Base-by-base conservation (phyloP, 176 grass and related monocot species). In the Lolium multiflorum region DNA sequence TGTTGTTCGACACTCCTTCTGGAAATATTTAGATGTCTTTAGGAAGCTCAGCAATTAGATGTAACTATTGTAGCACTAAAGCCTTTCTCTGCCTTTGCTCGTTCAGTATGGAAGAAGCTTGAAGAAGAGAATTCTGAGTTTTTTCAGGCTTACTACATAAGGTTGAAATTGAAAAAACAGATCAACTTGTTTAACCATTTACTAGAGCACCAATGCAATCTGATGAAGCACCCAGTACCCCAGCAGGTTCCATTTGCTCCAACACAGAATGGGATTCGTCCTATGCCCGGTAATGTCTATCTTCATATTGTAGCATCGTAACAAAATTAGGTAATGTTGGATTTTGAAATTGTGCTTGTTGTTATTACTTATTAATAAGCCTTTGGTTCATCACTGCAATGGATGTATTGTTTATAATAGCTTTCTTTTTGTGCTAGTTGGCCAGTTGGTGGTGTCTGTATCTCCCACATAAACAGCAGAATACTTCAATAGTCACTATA, bases 111-210 rank as follows among this genome's bases (percentile, higher is more conserved):
- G 94, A 90, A 97, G 58, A 97, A 97, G 74, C 91, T 97, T n/a
- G 94, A 94, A 83, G 94, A 97, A 89, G 89, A 97, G 81, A 97
- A 97, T 60, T 79, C 70, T 51, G 94, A 97, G 56, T 97, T 97
- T 71, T 97, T 97, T 78, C 81, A 79, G 76, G 89, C 92, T 83
- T 94, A 97, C 71, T 94, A 97, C 78, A 94, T 97, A 88, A 84
- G 94, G 58, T 80, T 97, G 68, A 94, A 90, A 86, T 38, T 97
- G 76, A 97, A 94, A 78, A 94, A 81, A 80, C 90, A 97, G 48
- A 97, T 97, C 50, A 92, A 84, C 74, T 49, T 97, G 83, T 97
- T 97, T 77, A 97, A 97, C 64, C 85, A 92, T 84, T 90, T 97
- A 79, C 56, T 97, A 79, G 94, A 92, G 56, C 88, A 92, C 20